A percentile compares a stretch with the other conserved stretches of the same genome.
Evolutionary conservation across 164 flowering plant species (phyloP).

Genomic region (Chloranthus sessilifolius): DNA sequence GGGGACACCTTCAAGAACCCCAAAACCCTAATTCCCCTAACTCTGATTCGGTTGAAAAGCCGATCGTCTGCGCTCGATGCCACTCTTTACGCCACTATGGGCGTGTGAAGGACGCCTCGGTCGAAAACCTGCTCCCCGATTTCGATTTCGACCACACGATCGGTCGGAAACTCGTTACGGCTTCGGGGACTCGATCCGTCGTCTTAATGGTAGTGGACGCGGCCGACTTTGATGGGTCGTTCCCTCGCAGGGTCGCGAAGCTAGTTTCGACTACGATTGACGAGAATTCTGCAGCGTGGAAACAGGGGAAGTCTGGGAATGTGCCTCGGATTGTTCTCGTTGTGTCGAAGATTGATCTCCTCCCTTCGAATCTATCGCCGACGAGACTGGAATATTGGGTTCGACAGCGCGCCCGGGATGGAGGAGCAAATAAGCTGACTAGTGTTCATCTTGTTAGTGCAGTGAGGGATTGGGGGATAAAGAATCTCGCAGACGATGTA

Average conservation of each 20-base stretch:
- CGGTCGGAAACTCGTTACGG: conserved; percentile 54
- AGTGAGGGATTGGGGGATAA: conserved; percentile 79
- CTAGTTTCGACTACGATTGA: conserved; percentile 64
- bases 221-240: conserved; percentile 86
- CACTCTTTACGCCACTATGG: conserved; percentile 79
- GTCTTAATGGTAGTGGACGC: conserved; percentile 91
- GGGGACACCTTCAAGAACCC: conserved; percentile 34
- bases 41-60: conserved; percentile 19
- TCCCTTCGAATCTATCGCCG: conserved; percentile 56
- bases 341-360: conserved; percentile 81
- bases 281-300: conserved; percentile 71
- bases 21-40: conserved; percentile 1
- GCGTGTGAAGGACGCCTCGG: conserved; percentile 66
- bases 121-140: conserved; percentile 86
- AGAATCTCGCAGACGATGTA: conserved; percentile 73
- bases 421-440: conserved; percentile 63
- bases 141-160: conserved; percentile 93
- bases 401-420: conserved; percentile 71
- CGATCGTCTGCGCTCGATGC: conserved; percentile 82
- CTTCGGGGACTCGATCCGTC: conserved; percentile 54
- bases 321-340: conserved; percentile 82
- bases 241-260: conserved; percentile 65
- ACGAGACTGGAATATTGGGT: conserved; percentile 87
- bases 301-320: conserved; percentile 79
- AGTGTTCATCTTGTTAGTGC: conserved; percentile 86